phyloP scores from a whole-genome alignment of 495 filamentous ascomycete genomes.

The Mycothermus thermophilus region DNA sequence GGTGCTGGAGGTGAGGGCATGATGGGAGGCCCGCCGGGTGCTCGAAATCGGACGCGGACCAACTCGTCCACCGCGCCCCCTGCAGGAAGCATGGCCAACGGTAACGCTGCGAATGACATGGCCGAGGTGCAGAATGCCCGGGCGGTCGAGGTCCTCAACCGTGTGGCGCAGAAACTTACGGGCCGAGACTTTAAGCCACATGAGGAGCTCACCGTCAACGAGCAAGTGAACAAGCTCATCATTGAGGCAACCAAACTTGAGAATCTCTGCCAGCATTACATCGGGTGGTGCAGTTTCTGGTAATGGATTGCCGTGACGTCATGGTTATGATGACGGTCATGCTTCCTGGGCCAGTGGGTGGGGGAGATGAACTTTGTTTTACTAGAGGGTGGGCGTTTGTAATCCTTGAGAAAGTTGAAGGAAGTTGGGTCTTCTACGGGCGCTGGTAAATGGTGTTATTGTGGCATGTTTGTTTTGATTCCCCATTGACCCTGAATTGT shows the following conservation, averaged over 20 bases:
- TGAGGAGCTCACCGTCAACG: constrained; percentile 72
- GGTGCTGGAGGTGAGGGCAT: constrained; percentile 24
- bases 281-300: constrained; percentile 95
- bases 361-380: no score
- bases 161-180: constrained; percentile 90
- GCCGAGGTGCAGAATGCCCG: constrained; percentile 82
- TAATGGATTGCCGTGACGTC: no score
- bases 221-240: constrained; percentile 87
- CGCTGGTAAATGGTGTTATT: no score
- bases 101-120: constrained; percentile 27
- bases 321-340: no score
- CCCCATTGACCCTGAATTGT: no score
- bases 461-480: no score
- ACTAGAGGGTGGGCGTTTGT: no score
- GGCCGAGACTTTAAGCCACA: constrained; percentile 50
- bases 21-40: constrained; percentile 37
- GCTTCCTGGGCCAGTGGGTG: no score
- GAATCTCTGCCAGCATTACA: constrained; percentile 98
- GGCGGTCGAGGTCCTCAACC: constrained; percentile 78
- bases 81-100: constrained; percentile 24
- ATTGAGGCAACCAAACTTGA: constrained; percentile 91
- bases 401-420: no score
- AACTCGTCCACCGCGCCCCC: constrained; percentile 33
- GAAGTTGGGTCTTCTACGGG: no score
- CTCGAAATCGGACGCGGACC: constrained; percentile 38